Conservation (phyloP, 202 grass and related monocot genomes). For the Panicum virgatum region DNA sequence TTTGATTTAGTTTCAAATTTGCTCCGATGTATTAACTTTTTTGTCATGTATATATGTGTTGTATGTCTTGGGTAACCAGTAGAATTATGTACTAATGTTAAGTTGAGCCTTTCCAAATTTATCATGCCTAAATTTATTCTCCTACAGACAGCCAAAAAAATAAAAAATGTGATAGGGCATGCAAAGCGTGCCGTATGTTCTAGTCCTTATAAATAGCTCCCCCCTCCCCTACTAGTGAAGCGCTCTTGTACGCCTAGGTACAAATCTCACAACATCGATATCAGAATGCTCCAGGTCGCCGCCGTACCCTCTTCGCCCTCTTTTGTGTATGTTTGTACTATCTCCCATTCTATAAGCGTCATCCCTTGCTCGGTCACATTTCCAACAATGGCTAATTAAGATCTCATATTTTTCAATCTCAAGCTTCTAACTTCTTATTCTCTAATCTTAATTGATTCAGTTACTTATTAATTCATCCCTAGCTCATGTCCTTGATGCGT, state of each 20-base stretch:
- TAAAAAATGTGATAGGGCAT: no score
- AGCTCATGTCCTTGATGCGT: neutral
- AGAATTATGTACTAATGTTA: no score
- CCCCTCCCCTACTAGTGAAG: neutral
- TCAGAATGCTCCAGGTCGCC: neutral
- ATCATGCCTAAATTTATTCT: no score
- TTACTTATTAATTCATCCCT: neutral
- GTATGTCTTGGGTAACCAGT: no score
- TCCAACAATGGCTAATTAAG: neutral
- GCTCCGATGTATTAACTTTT: no score
- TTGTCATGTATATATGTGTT: no score
- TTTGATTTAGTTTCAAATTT: no score
- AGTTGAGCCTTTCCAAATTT: no score
- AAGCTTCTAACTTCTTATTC: neutral
- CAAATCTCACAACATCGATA: neutral
- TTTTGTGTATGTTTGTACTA: no score
- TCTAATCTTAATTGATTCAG: neutral
- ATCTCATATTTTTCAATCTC: neutral
- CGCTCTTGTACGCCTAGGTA: neutral
- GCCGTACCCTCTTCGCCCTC: neutral
- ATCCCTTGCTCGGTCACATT: neutral
- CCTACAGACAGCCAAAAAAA: no score
- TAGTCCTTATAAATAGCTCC: no score
- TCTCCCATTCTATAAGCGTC: neutral
- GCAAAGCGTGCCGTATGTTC: no score